Conservation (phyloP, 192 early-diverging fungal species). For the Physocladia obscura region DNA sequence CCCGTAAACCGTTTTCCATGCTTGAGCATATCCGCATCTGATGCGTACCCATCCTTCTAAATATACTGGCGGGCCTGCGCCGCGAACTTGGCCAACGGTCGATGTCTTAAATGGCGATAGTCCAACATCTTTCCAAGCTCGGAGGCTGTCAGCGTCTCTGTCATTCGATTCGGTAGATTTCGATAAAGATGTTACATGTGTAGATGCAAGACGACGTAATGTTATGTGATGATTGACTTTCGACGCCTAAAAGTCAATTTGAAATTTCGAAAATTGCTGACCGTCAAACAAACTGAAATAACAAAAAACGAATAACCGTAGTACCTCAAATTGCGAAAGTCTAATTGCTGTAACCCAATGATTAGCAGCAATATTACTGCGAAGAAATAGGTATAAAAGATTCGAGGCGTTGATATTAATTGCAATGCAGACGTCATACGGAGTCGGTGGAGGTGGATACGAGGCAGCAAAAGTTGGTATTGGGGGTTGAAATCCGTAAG, state of each 20-base stretch:
- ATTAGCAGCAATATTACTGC: constrained; percentile 25
- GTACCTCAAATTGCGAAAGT: constrained; percentile 20
- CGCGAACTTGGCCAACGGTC: constrained; percentile 2
- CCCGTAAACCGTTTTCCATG: constrained; percentile 9
- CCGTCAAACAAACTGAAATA: neutral
- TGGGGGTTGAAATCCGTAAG: constrained; percentile 23
- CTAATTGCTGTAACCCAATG: constrained; percentile 22
- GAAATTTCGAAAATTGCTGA: neutral
- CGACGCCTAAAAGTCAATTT: constrained; percentile 1
- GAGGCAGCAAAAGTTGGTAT: neutral
- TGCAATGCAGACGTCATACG: constrained; percentile 25
- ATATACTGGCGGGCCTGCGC: neutral
- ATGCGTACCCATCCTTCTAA: constrained; percentile 24
- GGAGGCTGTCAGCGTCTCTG: neutral
- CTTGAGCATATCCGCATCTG: constrained; percentile 6
- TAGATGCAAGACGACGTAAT: constrained; percentile 1
- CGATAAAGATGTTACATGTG: neutral
- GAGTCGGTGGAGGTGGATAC: constrained; percentile 19
- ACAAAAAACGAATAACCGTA: neutral
- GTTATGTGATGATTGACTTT: constrained; percentile 25
- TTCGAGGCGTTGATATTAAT: constrained; percentile 11
- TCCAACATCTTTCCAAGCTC: constrained; percentile 24
- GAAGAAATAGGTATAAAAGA: neutral
- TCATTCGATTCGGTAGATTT: neutral
- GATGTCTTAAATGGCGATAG: constrained; percentile 16